Evolutionary conservation across 2,329 filamentous ascomycete genomes (phyloP).

Genomic region (Coniochaeta sp.): DNA sequence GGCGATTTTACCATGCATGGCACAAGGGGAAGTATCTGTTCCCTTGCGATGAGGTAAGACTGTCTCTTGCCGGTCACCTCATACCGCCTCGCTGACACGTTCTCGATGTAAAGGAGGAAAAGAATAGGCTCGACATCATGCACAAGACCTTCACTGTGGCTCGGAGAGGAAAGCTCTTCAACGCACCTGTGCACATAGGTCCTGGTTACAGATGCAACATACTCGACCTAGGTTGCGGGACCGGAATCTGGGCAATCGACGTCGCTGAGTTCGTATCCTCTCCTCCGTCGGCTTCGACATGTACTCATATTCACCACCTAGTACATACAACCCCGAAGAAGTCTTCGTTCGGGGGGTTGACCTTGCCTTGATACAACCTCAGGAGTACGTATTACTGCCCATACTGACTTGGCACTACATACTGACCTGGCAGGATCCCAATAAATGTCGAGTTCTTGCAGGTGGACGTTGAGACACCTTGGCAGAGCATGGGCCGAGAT

Average conservation of each 20-base stretch:
- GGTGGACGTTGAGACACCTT: slow-evolving; percentile 71
- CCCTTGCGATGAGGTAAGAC: slow-evolving; percentile 65
- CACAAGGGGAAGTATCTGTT: slow-evolving; percentile 64
- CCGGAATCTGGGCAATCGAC: slow-evolving; percentile 85
- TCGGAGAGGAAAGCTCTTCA: slow-evolving; percentile 36
- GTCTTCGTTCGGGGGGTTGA: slow-evolving; percentile 51
- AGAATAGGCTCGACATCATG: slow-evolving; percentile 73
- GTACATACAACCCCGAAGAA: slow-evolving; percentile 14
- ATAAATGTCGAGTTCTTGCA: slow-evolving; percentile 60
- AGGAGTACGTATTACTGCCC: slow-evolving; percentile 29
- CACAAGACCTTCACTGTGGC: slow-evolving; percentile 68
- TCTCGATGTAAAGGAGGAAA: slow-evolving; percentile 48
- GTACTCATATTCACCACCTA: background rate
- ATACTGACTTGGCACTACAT: slow-evolving; percentile 7
- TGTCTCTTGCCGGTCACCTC: background rate
- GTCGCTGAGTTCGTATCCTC: slow-evolving; percentile 59
- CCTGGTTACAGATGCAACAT: slow-evolving; percentile 23
- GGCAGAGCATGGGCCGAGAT: slow-evolving; percentile 39
- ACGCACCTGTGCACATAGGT: slow-evolving; percentile 20
- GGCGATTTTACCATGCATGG: slow-evolving; percentile 54
- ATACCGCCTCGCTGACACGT: slow-evolving; percentile 8
- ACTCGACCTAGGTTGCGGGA: slow-evolving; percentile 72
- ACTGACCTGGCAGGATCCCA: slow-evolving; percentile 50
- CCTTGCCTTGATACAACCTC: slow-evolving; percentile 53
- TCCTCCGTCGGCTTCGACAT: background rate